Evolutionary conservation across 371 early-diverging fungal species (phyloP), one percentile per base, ranked within the genome.

Genomic region (Funneliformis caledonium): DNA sequence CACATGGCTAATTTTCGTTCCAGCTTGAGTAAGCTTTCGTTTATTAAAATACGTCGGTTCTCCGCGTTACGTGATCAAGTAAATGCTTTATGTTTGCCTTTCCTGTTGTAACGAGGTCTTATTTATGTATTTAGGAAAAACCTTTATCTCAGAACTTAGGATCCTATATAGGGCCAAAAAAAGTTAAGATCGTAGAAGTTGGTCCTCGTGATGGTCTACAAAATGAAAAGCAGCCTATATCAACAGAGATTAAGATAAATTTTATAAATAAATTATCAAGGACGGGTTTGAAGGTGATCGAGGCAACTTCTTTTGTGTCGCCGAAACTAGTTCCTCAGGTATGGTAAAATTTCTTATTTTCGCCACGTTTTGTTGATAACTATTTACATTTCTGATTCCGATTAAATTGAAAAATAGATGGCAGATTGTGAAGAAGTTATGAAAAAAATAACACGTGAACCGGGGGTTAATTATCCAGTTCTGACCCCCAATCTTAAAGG

Each of bases 311-410:
- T 80, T 98, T 98, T 87, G 98, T 98, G n/a, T 96, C 96, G 8
- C 98, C 98, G 8, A 97, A 98, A 86, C 96, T 97, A 96, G 97
- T 98, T 4, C 99, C 99, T 76, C 97, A 97, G 88, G 94, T 94
- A 89, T 67, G 22, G 16, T 26, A 61, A 70, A 42, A 37, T 2
- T 1, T 7, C 22, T n/a, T 61, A 62, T n/a, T 43, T 43, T 67
- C 4, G 26, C 31, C 45, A 22, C 12, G 22, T 4, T 26, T 43
- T 59, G 14, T 42, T 33, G 48, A 59, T 60, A n/a, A 72, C 19
- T 22, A 42, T 10, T 67, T 10, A 31, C 42, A 33, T 72, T 26
- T 31, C 68, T 42, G 45, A 42, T 65, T n/a, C 37, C 3, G 37
- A 37, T 37, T 37, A 37, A 37, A 37, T 59, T 50, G 7, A 11